These are phyloP conservation scores for Ophiostoma montium DNA, from an alignment of 2,329 filamentous ascomycete species.

Conservation along the genomic window DNA sequence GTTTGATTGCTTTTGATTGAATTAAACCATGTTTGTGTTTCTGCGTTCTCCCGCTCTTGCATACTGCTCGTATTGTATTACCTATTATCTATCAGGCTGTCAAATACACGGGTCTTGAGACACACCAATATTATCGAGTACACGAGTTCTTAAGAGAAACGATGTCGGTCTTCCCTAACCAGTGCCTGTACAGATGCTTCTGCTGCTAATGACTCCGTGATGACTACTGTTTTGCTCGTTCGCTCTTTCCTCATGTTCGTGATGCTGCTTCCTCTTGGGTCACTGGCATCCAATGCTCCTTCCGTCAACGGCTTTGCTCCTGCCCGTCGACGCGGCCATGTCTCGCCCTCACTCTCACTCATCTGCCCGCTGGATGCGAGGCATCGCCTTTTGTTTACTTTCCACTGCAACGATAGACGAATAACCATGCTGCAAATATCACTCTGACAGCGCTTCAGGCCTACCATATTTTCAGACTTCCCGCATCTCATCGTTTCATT, in stretches of 20 bases:
- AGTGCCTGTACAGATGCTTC: too few relatives aligned
- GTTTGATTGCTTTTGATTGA: slow-evolving; percentile 2
- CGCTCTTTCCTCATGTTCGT: neutral
- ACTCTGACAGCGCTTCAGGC: neutral
- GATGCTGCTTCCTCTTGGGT: neutral
- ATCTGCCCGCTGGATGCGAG: neutral
- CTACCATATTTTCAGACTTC: neutral
- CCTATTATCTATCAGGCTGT: neutral
- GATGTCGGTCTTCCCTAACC: too few relatives aligned
- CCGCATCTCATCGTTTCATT: neutral
- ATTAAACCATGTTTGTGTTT: neutral
- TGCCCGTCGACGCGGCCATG: too few relatives aligned
- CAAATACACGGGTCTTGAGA: neutral
- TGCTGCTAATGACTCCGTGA: neutral
- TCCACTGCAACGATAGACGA: neutral
- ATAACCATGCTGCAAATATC: neutral
- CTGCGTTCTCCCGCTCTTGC: neutral
- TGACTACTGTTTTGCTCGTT: neutral
- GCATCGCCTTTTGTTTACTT: neutral
- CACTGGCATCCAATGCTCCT: neutral
- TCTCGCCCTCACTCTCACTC: neutral
- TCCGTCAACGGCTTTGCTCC: neutral
- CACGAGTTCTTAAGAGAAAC: too few relatives aligned
- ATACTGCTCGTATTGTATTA: slow-evolving; percentile 7
- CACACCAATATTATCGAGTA: neutral